Evolutionary conservation across 192 early-diverging fungal genomes (phyloP), one percentile per base, ranked within the genome.

Genomic region (Gaertneriomyces sp.): DNA sequence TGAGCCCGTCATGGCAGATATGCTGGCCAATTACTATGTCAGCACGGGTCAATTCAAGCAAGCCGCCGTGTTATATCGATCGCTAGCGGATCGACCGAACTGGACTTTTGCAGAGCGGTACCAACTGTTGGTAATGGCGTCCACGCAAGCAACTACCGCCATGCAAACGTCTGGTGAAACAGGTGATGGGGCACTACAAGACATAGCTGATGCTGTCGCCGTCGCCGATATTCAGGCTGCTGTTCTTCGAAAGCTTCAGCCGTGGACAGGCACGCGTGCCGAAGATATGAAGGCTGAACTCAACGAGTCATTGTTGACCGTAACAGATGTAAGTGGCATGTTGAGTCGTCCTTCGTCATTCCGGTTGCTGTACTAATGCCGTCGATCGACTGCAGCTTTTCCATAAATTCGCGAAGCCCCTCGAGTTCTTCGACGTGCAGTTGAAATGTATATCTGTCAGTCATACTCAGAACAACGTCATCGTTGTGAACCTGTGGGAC

Each of bases 21-120:
- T 78, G 19, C 76, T 91, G 33, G 90, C 87, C 82, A 73, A 80
- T 25, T 89, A 75, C 67, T 91, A 89, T 60, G 78, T 85, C 49
- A 82, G 85, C 54, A 63, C 77, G 12, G 65, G 73, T 47, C 76
- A 80, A 63, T 85, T 79, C 62, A 72, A 71, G 42, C 76, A 78
- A 12, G 89, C 88, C 1, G 86, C 89, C 3, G 43, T 81, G 47
- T 81, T 75, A 63, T 83, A 61, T 33, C 55, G 66, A 20, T 7
- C 7, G 1, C 46, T 60, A n/a, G 55, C 62, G 1, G 61, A 49
- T 12, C 19, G 19, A 9, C 46, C 61, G 12, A 39, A 39, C 46
- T 63, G 40, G 9, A 49, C 33, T n/a, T 16, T 17, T 14, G 20
- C 16, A 14, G 5, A 60, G 14, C n/a, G 12, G 40, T 14, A 39